Evolutionary conservation across 179 eudicot genomes (phyloP), one percentile per base, ranked within the genome.

Genomic region (Nepenthes alata): DNA sequence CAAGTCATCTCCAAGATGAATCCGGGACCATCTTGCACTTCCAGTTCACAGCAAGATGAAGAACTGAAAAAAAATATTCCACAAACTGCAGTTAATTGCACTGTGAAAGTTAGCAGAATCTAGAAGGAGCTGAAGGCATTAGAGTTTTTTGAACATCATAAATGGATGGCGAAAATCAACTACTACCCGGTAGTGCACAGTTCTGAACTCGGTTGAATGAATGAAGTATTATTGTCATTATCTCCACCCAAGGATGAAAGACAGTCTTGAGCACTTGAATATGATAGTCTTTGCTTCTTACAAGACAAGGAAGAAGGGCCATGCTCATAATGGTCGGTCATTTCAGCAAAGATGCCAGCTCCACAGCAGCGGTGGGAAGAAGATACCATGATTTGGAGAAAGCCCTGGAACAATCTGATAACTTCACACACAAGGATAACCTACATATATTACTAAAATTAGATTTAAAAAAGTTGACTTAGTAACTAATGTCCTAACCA

Each of bases 1-100:
- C 85, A 73, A 57, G 67, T 72, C 74, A 70, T 81, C 58, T 78
- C 89, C 62, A 68, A 44, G 16, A 75, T 66, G 15, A 62, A 70
- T 62, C 68, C 71, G 36, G 71, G 72, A 25, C 70, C 67, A 53
- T 71, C 67, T 60, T 65, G 69, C 37, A 65, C 74, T 61, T 72
- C 71, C 53, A 60, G 51, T 65, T 68, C 73, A 62, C 76, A 62
- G 69, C 71, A 63, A 61, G 79, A 71, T 35, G 77, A 75, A 57
- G 72, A 69, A 57, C 65, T 62, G 56, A 53, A 59, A 56, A 48
- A 53, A n/a, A 56, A 55, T 16, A 25, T 25, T 54, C 10, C 45
- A 49, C 55, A 58, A 8, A 11, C 25, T 11, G 5, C 36, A 52
- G 35, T 12, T 48, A 53, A 53, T 35, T 47, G 6, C 36, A 47